phyloP scores from a whole-genome alignment of 208 protist species.

The Plasmodiophora brassicae region DNA sequence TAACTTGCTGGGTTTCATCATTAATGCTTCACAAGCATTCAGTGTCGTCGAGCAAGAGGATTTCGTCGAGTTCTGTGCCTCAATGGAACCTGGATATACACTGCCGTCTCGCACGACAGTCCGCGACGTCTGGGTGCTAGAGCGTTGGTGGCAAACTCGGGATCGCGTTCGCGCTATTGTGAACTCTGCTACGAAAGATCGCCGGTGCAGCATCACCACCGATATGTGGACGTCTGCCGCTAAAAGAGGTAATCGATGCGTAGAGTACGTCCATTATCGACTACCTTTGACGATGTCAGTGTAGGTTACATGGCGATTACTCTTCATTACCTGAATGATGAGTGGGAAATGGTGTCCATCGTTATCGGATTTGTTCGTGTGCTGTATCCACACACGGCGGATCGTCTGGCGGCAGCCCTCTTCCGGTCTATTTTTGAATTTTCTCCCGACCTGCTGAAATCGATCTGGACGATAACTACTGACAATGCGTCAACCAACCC shows the following conservation, averaged over 20 bases:
- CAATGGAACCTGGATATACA: too few relatives aligned
- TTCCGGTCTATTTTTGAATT: neutral
- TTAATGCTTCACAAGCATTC: too few relatives aligned
- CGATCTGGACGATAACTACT: neutral
- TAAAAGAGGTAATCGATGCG: neutral
- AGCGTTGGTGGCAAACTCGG: too few relatives aligned
- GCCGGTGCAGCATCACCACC: constrained; percentile 27
- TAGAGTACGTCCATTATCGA: too few relatives aligned
- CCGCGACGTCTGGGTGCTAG: too few relatives aligned
- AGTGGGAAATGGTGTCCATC: constrained; percentile 20
- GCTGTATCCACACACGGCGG: neutral
- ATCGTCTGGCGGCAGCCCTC: neutral
- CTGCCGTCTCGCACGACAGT: too few relatives aligned
- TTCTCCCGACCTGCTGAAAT: neutral
- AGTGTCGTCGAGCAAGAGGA: too few relatives aligned
- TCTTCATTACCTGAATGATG: neutral
- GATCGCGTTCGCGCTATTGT: too few relatives aligned
- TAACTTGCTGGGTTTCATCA: too few relatives aligned
- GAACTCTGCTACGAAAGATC: too few relatives aligned
- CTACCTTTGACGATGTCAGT: too few relatives aligned
- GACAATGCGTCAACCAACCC: neutral
- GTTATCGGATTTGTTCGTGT: neutral
- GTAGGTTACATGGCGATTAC: neutral
- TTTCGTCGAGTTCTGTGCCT: too few relatives aligned
- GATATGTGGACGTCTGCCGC: constrained; percentile 1